phyloP scores from a whole-genome alignment of 2,329 filamentous ascomycete species.

The Exophiala spinifera region DNA sequence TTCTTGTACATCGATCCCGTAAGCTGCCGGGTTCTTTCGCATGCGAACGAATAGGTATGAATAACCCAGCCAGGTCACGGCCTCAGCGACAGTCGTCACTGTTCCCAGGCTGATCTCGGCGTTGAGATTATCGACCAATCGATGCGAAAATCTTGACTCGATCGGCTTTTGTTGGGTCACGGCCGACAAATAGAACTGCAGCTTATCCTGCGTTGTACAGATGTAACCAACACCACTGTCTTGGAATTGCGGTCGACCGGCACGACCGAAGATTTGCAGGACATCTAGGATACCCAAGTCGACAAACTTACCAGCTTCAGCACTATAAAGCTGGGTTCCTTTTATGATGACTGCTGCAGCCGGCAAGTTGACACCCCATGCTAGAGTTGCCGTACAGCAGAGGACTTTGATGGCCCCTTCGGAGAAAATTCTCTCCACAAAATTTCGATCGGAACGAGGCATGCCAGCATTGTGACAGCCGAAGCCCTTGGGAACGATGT shows the following conservation, averaged over 20 bases:
- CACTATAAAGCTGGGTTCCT: slow-evolving; percentile 93
- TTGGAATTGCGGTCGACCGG: slow-evolving; percentile 94
- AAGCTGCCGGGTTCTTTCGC: slow-evolving; percentile 84
- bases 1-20: slow-evolving; percentile 94
- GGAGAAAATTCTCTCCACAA: slow-evolving; percentile 89
- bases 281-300: slow-evolving; percentile 96
- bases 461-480: slow-evolving; percentile 97
- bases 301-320: slow-evolving; percentile 93
- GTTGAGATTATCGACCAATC: slow-evolving; percentile 93
- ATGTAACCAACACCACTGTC: slow-evolving; percentile 98
- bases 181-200: slow-evolving; percentile 85
- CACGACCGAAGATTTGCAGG: slow-evolving; percentile 96
- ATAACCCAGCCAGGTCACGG: slow-evolving; percentile 95
- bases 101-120: slow-evolving; percentile 92
- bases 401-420: slow-evolving; percentile 94
- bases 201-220: slow-evolving; percentile 90
- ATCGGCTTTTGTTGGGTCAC: slow-evolving; percentile 96
- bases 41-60: slow-evolving; percentile 97
- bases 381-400: slow-evolving; percentile 95
- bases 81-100: slow-evolving; percentile 89
- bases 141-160: slow-evolving; percentile 91
- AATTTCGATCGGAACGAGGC: slow-evolving; percentile 86
- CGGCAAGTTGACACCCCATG: slow-evolving; percentile 98
- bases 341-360: slow-evolving; percentile 97
- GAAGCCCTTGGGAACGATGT: slow-evolving; percentile 84